A percentile compares a stretch with the other conserved stretches of the same genome.
phyloP scores from a whole-genome alignment of 345 rosid species.

The Syzygium aromaticum region DNA sequence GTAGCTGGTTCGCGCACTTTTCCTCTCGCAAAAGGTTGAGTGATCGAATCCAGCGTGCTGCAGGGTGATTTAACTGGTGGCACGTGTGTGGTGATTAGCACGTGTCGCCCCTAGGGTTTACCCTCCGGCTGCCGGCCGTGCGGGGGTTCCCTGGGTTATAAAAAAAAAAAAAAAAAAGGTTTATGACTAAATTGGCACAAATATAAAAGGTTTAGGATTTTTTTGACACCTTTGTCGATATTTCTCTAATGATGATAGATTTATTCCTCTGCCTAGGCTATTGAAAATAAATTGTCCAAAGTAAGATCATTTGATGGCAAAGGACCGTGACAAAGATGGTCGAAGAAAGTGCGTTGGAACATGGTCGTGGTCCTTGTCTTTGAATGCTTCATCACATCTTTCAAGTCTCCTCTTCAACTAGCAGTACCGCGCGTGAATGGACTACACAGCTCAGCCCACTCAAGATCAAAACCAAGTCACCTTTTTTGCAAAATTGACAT shows the following conservation, averaged over 20 bases:
- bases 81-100: no score
- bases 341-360: neutral
- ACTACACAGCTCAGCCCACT: neutral
- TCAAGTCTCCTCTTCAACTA: neutral
- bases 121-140: no score
- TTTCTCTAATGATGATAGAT: neutral
- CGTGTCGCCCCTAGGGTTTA: no score
- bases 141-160: no score
- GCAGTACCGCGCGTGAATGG: neutral
- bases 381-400: neutral
- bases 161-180: no score
- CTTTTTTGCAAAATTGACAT: neutral
- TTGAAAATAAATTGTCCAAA: neutral
- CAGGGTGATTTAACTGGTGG: no score
- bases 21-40: no score
- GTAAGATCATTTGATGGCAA: neutral
- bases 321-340: neutral
- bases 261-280: neutral
- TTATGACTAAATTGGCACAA: no score
- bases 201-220: no score
- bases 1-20: no score
- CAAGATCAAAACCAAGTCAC: neutral
- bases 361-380: neutral
- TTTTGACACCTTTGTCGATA: no score
- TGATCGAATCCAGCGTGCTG: no score